A percentile compares a stretch with the other conserved stretches of the same genome.
Conservation (phyloP, 257 asterid species). For the Petrea volubilis region DNA sequence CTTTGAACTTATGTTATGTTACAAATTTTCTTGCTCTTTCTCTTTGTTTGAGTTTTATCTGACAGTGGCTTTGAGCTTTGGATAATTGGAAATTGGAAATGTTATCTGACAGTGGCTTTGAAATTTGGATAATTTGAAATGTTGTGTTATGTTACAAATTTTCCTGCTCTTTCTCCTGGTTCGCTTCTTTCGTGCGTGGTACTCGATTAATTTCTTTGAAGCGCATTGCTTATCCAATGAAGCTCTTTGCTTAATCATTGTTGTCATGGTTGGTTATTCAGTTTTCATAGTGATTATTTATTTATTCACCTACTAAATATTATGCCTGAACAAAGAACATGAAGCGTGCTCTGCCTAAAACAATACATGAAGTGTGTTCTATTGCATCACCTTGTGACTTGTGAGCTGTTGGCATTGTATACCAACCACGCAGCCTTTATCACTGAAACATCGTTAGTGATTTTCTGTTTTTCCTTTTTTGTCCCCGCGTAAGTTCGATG, state of each 20-base stretch:
- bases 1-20: conserved; percentile 13
- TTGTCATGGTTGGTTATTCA: background rate
- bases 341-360: background rate
- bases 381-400: background rate
- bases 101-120: conserved; percentile 23
- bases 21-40: background rate
- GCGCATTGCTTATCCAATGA: background rate
- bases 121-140: background rate
- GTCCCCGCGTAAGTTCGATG: background rate
- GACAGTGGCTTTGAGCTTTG: too few relatives aligned
- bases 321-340: too few relatives aligned
- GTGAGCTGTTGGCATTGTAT: background rate
- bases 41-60: too few relatives aligned
- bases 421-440: background rate
- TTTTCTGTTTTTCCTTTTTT: background rate
- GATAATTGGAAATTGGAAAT: too few relatives aligned
- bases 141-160: conserved; percentile 5
- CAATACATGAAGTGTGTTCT: background rate
- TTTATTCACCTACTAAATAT: too few relatives aligned
- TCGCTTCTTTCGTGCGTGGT: background rate
- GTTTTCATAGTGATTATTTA: background rate
- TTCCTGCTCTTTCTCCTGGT: background rate
- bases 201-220: background rate
- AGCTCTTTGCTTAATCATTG: conserved; percentile 6
- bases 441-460: background rate